Conservation (phyloP, 176 grass and related monocot species). For the Otatea glauca region DNA sequence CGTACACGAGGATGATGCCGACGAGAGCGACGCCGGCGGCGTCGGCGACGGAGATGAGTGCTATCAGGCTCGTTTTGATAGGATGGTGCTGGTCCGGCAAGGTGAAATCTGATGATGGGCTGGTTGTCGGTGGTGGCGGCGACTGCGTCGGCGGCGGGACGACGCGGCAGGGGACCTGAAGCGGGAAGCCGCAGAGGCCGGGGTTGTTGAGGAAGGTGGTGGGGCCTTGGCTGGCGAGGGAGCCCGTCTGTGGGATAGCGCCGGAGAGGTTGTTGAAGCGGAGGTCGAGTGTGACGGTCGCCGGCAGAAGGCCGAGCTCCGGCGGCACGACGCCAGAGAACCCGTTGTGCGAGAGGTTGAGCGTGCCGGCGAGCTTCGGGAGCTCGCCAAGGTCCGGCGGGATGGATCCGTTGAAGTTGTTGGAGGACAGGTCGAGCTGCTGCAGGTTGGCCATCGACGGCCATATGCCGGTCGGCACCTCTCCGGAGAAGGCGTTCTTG, state of each 20-base stretch:
- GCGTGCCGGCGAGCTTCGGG: slow-evolving; percentile 55
- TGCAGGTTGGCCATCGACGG: slow-evolving; percentile 62
- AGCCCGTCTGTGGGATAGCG: slow-evolving; percentile 74
- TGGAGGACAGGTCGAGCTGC: slow-evolving; percentile 89
- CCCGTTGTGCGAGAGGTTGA: slow-evolving; percentile 84
- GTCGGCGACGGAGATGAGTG: slow-evolving; percentile 81
- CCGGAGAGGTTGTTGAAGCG: slow-evolving; percentile 96
- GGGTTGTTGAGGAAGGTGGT: slow-evolving; percentile 88
- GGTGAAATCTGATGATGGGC: not conserved
- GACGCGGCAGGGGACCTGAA: slow-evolving; percentile 82
- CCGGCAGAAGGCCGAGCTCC: slow-evolving; percentile 66
- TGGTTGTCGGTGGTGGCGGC: slow-evolving; percentile 23
- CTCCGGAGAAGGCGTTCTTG: slow-evolving; percentile 56
- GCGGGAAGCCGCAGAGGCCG: slow-evolving; percentile 85
- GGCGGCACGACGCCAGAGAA: slow-evolving; percentile 69
- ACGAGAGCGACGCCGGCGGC: slow-evolving; percentile 82
- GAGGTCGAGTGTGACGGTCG: slow-evolving; percentile 83
- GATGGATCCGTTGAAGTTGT: slow-evolving; percentile 68
- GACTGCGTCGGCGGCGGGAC: slow-evolving; percentile 50
- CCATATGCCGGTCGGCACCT: slow-evolving; percentile 75
- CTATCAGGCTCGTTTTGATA: slow-evolving; percentile 57
- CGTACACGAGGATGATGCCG: slow-evolving; percentile 74
- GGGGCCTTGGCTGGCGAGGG: slow-evolving; percentile 83
- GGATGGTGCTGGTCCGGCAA: slow-evolving; percentile 15
- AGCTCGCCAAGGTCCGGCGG: slow-evolving; percentile 76